Base-by-base conservation (phyloP, 148 eudicot genomes). In the Heliosperma pusillum region DNA sequence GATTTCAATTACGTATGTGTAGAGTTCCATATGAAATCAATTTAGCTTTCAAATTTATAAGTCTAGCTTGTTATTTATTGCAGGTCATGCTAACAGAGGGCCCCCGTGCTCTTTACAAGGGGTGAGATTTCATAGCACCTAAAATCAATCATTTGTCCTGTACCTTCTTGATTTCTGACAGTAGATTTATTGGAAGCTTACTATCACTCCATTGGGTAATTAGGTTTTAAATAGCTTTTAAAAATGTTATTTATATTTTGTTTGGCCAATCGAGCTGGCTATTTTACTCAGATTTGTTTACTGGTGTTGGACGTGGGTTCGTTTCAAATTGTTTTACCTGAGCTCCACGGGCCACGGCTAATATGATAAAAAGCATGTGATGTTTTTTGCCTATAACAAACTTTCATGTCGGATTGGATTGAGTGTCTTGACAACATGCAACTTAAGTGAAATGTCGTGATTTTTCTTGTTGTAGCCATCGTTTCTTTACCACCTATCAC, bases 51-150 rank as follows among this genome's bases (percentile, higher is more conserved):
- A 22, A 78, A n/a, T 77, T 68, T 52, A 71, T 40, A 42, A 56
- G 53, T 33, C 74, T 36, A 29, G 71, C 70, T 36, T 76, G 69
- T 73, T 27, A 53, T 50, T 16, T 70, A 63, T 80, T 82, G 17
- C 83, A 94, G 98, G 97, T 94, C 59, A 79, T 90, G 77, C 84
- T 30, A 15, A 87, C 89, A 36, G 97, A 94, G 82, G 98, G 98
- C 78, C 86, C 88, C 42, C 86, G 78, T 57, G 98, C 96, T 40
- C 93, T 94, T 42, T 94, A 91, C 80, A 94, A 94, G 85, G 97
- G 98, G 98, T 94, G 79, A 89, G 95, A 70, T 77, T 20, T 62
- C 20, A 12, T 45, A 25, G 27, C 78, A 60, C 72, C 57, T 47
- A 65, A 22, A 59, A 2, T 30, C 45, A 65, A 7, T 27, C 21